A percentile compares a stretch with the other conserved stretches of the same genome.
These are phyloP conservation scores for Orbilia oligospora DNA, from an alignment of 2,329 filamentous ascomycete species.

Conservation along the genomic window DNA sequence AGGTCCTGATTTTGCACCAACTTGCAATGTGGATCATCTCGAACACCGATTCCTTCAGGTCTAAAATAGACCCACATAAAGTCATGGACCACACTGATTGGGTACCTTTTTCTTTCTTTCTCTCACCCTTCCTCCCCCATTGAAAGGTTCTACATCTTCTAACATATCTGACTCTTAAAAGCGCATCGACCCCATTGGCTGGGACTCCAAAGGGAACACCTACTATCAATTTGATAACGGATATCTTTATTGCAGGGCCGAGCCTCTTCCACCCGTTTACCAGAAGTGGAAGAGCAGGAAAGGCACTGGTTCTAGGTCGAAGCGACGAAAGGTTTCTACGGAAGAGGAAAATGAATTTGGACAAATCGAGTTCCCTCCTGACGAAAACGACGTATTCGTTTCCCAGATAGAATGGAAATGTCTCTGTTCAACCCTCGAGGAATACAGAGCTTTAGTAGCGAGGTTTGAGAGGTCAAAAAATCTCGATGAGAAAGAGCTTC, in stretches of 20 bases:
- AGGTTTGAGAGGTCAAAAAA: slow-evolving; percentile 83
- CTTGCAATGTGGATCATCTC: slow-evolving; percentile 90
- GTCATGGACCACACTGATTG: slow-evolving; percentile 80
- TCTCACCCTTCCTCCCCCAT: neutral
- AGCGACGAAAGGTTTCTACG: slow-evolving; percentile 74
- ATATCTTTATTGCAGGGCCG: slow-evolving; percentile 88
- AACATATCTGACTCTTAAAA: slow-evolving; percentile 65
- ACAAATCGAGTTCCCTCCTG: slow-evolving; percentile 65
- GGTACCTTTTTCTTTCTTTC: slow-evolving; percentile 72
- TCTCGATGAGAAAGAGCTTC: slow-evolving; percentile 84
- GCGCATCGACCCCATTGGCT: slow-evolving; percentile 86
- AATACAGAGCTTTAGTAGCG: slow-evolving; percentile 80
- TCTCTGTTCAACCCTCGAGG: slow-evolving; percentile 82
- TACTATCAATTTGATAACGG: slow-evolving; percentile 97
- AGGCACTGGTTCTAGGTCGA: slow-evolving; percentile 76
- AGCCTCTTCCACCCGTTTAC: slow-evolving; percentile 74
- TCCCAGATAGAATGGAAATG: slow-evolving; percentile 85
- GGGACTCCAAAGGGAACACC: slow-evolving; percentile 86
- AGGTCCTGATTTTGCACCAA: slow-evolving; percentile 85
- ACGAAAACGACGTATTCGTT: slow-evolving; percentile 66
- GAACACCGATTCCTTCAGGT: slow-evolving; percentile 87
- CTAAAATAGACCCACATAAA: slow-evolving; percentile 89
- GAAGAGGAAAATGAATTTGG: slow-evolving; percentile 55
- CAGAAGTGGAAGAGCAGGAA: slow-evolving; percentile 73
- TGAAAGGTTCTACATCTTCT: neutral